phyloP scores from a whole-genome alignment of 768 basidiomycete genomes.

The Boletus pseudopeckii region DNA sequence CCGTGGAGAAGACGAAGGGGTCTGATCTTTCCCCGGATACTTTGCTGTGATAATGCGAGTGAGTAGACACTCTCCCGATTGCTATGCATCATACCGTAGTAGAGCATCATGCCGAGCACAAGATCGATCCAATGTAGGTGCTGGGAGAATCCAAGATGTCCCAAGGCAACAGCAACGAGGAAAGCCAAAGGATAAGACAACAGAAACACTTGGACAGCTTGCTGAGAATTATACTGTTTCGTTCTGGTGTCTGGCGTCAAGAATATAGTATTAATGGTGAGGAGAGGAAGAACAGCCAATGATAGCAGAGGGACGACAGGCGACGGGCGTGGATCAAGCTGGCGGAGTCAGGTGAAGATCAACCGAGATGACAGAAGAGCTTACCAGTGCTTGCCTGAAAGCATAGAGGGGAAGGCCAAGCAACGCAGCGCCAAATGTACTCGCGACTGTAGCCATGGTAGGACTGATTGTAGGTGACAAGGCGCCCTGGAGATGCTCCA shows the following conservation, averaged over 20 bases:
- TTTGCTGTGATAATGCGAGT: conserved; percentile 38
- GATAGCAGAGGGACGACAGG: conserved; percentile 56
- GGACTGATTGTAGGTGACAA: conserved; percentile 57
- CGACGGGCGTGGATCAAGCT: conserved; percentile 50
- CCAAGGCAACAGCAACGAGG: conserved; percentile 49
- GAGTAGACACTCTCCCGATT: conserved; percentile 2
- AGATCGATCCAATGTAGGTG: conserved; percentile 57
- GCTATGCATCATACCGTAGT: conserved; percentile 49
- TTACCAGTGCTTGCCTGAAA: conserved; percentile 56
- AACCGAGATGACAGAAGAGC: conserved; percentile 18
- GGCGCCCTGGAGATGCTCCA: conserved; percentile 59
- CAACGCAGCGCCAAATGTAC: conserved; percentile 58
- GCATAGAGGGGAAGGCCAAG: conserved; percentile 64
- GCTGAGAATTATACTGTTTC: conserved; percentile 45
- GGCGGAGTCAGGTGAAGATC: conserved; percentile 9
- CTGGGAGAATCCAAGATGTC: conserved; percentile 62
- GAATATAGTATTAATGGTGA: conserved; percentile 63
- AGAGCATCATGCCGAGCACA: conserved; percentile 53
- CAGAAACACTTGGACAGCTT: conserved; percentile 53
- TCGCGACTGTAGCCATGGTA: conserved; percentile 53
- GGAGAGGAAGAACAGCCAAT: conserved; percentile 55
- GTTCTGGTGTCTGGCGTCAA: conserved; percentile 49
- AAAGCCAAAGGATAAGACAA: conserved; percentile 56
- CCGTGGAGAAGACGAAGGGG: conserved; percentile 41
- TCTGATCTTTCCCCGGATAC: conserved; percentile 46